These are phyloP conservation scores for Acephala macrosclerotiorum DNA, from an alignment of 2,329 filamentous ascomycete genomes.

Conservation along the genomic window DNA sequence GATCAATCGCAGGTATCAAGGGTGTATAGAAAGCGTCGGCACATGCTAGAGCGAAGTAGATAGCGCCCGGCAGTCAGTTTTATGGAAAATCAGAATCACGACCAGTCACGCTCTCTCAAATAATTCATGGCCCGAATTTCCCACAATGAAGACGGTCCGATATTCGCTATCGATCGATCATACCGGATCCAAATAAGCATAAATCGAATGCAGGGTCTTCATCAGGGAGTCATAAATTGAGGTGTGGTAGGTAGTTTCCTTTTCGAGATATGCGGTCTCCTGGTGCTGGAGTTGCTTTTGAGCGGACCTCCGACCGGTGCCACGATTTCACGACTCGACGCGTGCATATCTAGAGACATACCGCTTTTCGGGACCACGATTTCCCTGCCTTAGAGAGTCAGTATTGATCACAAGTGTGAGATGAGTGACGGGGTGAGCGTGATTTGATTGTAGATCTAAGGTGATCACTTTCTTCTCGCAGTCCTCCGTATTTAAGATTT, in stretches of 20 bases:
- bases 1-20: conserved; percentile 17
- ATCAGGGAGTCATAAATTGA: neutral
- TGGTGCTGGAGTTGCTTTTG: neutral
- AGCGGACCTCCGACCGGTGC: conserved; percentile 3
- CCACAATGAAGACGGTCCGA: neutral
- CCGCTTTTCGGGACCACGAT: neutral
- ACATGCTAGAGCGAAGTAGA: conserved; percentile 17
- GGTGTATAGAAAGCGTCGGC: conserved; percentile 21
- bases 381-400: neutral
- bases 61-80: conserved; percentile 22
- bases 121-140: neutral
- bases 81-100: neutral
- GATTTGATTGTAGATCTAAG: neutral
- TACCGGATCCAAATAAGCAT: neutral
- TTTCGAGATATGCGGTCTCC: neutral
- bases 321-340: neutral
- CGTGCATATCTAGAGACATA: conserved; percentile 1
- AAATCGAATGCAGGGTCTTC: neutral
- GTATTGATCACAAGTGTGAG: neutral
- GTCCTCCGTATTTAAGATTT: neutral
- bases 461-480: neutral
- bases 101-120: neutral
- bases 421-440: neutral
- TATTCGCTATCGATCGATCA: neutral
- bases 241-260: neutral